Conservation (phyloP, 2,329 filamentous ascomycete genomes). For the Claviceps fusiformis region DNA sequence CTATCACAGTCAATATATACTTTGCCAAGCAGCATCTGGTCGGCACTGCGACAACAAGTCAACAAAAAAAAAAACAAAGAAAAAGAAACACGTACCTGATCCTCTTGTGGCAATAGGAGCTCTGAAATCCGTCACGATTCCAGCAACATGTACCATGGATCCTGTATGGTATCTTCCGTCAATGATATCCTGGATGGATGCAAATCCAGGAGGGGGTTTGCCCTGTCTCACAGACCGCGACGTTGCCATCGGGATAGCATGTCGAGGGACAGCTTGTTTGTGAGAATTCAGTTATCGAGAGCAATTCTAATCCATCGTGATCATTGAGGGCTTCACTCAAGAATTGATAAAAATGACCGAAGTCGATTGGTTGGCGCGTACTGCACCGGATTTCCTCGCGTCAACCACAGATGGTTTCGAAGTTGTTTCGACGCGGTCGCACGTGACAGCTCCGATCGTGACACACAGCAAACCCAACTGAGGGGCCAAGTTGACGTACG, state of each 20-base stretch:
- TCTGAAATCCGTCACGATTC: constrained; percentile 54
- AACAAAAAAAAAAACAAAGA: too few relatives aligned
- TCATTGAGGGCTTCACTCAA: background rate
- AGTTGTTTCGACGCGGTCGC: background rate
- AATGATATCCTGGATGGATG: constrained; percentile 28
- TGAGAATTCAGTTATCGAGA: background rate
- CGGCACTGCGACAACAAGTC: background rate
- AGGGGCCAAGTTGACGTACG: too few relatives aligned
- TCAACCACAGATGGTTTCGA: background rate
- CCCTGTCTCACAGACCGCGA: constrained; percentile 1
- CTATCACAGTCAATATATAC: constrained; percentile 20
- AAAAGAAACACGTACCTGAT: constrained; percentile 27
- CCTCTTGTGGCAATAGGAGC: constrained; percentile 36
- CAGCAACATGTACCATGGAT: constrained; percentile 45
- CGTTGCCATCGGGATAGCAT: constrained; percentile 5
- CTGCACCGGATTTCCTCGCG: background rate
- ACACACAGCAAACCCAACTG: background rate
- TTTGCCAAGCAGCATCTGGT: background rate
- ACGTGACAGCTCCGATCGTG: constrained; percentile 1
- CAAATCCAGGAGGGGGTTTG: constrained; percentile 13
- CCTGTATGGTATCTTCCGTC: constrained; percentile 19
- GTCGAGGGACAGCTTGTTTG: background rate
- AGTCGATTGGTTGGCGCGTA: background rate
- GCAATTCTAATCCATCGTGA: background rate
- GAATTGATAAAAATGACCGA: background rate